Conservation (phyloP, 768 basidiomycete species). For the Leucocoprinus sp. region DNA sequence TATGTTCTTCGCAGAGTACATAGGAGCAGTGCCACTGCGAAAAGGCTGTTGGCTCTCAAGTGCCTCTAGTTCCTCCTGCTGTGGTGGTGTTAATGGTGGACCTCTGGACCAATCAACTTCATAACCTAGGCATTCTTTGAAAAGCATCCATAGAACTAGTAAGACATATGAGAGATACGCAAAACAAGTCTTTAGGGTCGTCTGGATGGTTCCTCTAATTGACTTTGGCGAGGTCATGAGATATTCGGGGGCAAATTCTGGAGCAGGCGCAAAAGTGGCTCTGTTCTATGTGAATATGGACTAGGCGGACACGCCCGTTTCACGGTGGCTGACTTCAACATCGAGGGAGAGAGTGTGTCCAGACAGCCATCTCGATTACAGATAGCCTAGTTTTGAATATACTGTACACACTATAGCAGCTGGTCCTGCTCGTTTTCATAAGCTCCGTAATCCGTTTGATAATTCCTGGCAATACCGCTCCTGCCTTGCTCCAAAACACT, state of each 20-base stretch:
- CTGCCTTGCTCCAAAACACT: slow-evolving; percentile 82
- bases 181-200: background rate
- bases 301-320: too few relatives aligned
- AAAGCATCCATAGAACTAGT: background rate
- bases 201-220: background rate
- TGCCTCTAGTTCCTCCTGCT: background rate
- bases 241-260: too few relatives aligned
- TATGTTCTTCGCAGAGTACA: background rate
- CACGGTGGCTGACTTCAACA: too few relatives aligned
- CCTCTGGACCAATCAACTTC: background rate
- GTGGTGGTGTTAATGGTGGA: slow-evolving; percentile 1
- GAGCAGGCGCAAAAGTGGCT: too few relatives aligned
- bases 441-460: slow-evolving; percentile 45
- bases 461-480: slow-evolving; percentile 84
- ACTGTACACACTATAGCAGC: background rate
- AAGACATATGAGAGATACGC: background rate
- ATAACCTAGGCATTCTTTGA: slow-evolving; percentile 1
- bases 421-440: background rate
- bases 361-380: too few relatives aligned
- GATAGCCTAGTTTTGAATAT: too few relatives aligned
- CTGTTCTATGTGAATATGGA: too few relatives aligned
- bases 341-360: too few relatives aligned
- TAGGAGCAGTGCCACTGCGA: background rate
- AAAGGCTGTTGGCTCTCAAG: background rate
- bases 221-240: too few relatives aligned